phyloP scores from a whole-genome alignment of 805 yeast species.

The Candida nitratophila region DNA sequence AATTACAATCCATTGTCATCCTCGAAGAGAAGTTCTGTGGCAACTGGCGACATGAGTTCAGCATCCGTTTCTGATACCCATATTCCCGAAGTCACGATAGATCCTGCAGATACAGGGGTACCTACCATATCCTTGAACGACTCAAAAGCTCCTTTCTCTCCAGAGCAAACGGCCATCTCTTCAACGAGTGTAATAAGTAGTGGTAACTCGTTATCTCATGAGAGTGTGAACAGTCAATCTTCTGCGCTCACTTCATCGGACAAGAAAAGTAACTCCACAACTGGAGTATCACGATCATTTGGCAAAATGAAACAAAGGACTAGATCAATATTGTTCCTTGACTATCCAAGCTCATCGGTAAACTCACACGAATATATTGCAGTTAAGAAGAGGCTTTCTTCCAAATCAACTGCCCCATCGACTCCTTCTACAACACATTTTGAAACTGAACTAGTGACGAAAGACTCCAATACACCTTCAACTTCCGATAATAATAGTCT shows the following conservation, averaged over 20 bases:
- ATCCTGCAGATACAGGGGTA: too few relatives aligned
- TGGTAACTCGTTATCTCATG: background rate
- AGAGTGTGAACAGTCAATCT: background rate
- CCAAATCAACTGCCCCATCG: constrained; percentile 3
- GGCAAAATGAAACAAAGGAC: constrained; percentile 9
- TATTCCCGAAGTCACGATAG: background rate
- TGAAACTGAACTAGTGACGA: constrained; percentile 7
- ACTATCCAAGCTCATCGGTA: constrained; percentile 6
- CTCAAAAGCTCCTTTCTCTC: background rate
- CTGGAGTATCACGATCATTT: constrained; percentile 6
- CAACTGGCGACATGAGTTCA: too few relatives aligned
- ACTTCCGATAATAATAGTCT: background rate
- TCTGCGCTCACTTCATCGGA: background rate
- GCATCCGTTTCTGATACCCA: too few relatives aligned
- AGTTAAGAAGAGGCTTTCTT: constrained; percentile 1
- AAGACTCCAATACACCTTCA: background rate
- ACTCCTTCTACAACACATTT: constrained; percentile 6
- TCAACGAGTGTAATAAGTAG: background rate
- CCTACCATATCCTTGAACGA: background rate
- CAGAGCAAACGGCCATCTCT: background rate
- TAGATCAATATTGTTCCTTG: constrained; percentile 12
- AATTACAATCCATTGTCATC: background rate
- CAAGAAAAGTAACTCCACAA: background rate
- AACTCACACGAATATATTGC: background rate
- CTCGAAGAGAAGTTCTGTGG: background rate